Evolutionary conservation across 2,329 filamentous ascomycete genomes (phyloP).

Genomic region (Cladosporium sp.): DNA sequence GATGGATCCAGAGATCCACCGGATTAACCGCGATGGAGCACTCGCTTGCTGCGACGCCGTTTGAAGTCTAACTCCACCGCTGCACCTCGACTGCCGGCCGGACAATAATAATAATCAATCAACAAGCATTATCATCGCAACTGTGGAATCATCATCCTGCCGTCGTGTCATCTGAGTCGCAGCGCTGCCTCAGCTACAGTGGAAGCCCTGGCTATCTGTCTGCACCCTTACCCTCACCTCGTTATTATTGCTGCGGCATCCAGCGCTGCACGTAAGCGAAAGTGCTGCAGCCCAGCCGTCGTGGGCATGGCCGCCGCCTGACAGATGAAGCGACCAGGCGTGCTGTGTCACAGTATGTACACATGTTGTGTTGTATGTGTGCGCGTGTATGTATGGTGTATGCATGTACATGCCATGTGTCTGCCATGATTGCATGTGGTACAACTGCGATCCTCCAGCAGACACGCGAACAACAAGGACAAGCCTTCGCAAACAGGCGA

Average conservation of each 20-base stretch:
- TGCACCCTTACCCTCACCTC: not conserved
- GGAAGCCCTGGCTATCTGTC: not conserved
- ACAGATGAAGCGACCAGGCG: not conserved
- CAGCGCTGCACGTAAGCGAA: constrained; percentile 14
- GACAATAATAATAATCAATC: not conserved
- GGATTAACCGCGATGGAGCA: not conserved
- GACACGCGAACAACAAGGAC: not conserved
- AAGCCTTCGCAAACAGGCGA: constrained; percentile 9
- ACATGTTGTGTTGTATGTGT: not conserved
- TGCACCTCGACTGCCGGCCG: not conserved
- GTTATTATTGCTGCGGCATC: not conserved
- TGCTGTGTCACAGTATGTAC: not conserved
- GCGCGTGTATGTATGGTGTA: not conserved
- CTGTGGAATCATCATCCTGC: not conserved
- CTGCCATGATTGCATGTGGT: not conserved
- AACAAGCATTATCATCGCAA: not conserved
- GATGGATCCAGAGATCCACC: not conserved
- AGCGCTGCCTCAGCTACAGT: constrained; percentile 1
- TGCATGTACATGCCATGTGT: constrained; percentile 7
- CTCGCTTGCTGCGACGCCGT: constrained; percentile 20
- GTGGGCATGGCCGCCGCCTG: not conserved
- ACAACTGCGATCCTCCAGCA: not conserved
- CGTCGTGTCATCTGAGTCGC: not conserved
- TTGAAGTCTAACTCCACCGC: constrained; percentile 10
- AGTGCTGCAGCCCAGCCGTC: constrained; percentile 5